These are phyloP conservation scores for Quercus parvula DNA, from an alignment of 306 rosid genomes.

Conservation along the genomic window DNA sequence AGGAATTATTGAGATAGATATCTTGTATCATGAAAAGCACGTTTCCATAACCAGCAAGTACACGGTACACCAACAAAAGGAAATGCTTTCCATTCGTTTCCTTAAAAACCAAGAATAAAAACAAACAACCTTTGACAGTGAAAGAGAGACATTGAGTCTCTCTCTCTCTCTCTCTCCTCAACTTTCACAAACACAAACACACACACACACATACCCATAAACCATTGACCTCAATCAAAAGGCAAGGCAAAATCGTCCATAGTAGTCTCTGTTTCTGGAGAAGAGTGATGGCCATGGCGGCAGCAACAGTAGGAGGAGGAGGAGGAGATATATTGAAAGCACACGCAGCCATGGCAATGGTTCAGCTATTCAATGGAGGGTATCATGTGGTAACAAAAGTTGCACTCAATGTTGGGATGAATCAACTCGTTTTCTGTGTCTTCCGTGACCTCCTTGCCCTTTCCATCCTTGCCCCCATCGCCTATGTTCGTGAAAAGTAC, in stretches of 20 bases:
- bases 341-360: conserved; percentile 68
- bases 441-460: conserved; percentile 74
- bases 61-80: too few species aligned
- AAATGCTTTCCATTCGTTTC: background rate
- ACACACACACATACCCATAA: background rate
- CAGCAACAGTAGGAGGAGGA: conserved; percentile 27
- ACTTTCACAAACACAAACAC: too few species aligned
- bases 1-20: too few species aligned
- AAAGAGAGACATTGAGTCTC: background rate
- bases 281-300: conserved; percentile 21
- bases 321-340: conserved; percentile 54
- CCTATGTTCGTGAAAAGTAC: conserved; percentile 77
- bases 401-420: conserved; percentile 84
- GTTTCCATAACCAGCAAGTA: too few species aligned
- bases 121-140: background rate
- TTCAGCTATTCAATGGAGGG: conserved; percentile 77
- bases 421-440: conserved; percentile 81
- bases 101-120: background rate
- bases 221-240: background rate
- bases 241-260: background rate
- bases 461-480: conserved; percentile 64
- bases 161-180: too few species aligned
- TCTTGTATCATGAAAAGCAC: too few species aligned
- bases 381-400: conserved; percentile 92
- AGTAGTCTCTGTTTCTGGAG: too few species aligned